phyloP scores from a whole-genome alignment of 108 stramenopile genomes.

The Nitzschia palea region DNA sequence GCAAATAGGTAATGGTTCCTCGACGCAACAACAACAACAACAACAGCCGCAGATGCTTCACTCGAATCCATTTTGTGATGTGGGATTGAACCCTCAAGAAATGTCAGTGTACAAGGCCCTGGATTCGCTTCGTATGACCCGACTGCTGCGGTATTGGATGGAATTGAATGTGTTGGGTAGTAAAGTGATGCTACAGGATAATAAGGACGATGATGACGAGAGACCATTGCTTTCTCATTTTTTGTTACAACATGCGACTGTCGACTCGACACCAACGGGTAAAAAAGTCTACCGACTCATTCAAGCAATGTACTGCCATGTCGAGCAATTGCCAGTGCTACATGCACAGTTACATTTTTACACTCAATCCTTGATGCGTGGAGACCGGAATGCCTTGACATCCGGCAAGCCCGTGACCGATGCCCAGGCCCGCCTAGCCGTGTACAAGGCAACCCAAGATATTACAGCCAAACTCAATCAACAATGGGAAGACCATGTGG shows the following conservation, averaged over 20 bases:
- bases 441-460: slow-evolving; percentile 26
- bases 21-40: too few species aligned
- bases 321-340: slow-evolving; percentile 39
- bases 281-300: slow-evolving; percentile 24
- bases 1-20: not conserved
- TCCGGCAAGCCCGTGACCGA: slow-evolving; percentile 9
- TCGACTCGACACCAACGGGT: slow-evolving; percentile 3
- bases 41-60: not conserved
- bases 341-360: slow-evolving; percentile 44
- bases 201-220: not conserved
- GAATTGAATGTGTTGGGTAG: slow-evolving; percentile 33
- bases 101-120: slow-evolving; percentile 23
- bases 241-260: slow-evolving; percentile 17
- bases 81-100: slow-evolving; percentile 10
- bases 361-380: slow-evolving; percentile 32
- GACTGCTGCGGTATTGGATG: slow-evolving; percentile 36
- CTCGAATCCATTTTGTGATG: slow-evolving; percentile 11
- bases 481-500: slow-evolving; percentile 42
- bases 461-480: slow-evolving; percentile 32
- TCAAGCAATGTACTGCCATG: slow-evolving; percentile 38
- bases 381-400: not conserved
- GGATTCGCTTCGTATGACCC: slow-evolving; percentile 26
- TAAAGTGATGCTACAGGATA: not conserved
- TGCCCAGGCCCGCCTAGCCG: slow-evolving; percentile 30
- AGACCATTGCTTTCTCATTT: not conserved